Conservation (phyloP, 129 eudicot species). For the Saposhnikovia divaricata region DNA sequence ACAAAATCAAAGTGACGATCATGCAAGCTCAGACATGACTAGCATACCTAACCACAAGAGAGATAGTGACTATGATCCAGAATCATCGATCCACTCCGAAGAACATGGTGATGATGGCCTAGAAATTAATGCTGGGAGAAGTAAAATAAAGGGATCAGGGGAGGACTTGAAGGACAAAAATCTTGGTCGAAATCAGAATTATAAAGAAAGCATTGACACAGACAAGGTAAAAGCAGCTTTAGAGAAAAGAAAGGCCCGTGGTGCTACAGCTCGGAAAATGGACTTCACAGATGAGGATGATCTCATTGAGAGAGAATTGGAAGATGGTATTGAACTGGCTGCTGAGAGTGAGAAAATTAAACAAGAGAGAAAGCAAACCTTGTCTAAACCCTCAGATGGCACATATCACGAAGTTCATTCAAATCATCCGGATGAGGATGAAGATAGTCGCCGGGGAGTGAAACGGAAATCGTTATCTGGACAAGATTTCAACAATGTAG, state of each 20-base stretch:
- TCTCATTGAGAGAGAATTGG: constrained; percentile 69
- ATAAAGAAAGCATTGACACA: constrained; percentile 56
- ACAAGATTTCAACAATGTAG: constrained; percentile 57
- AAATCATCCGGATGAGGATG: constrained; percentile 17
- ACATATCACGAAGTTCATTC: constrained; percentile 26
- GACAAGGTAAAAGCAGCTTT: constrained; percentile 78
- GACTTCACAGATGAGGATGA: constrained; percentile 78
- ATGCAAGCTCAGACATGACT: constrained; percentile 28
- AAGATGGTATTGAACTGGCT: constrained; percentile 78
- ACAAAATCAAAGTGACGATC: constrained; percentile 35
- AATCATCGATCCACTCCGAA: constrained; percentile 24
- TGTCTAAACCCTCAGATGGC: constrained; percentile 41
- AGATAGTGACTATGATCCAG: constrained; percentile 38
- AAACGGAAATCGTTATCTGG: constrained; percentile 37
- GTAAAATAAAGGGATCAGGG: constrained; percentile 24
- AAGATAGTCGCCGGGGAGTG: constrained; percentile 30
- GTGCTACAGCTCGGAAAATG: constrained; percentile 49
- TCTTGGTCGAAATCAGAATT: constrained; percentile 33
- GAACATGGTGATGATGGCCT: constrained; percentile 33
- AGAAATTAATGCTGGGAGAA: constrained; percentile 30
- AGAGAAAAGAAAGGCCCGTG: constrained; percentile 70
- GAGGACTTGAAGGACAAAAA: constrained; percentile 48
- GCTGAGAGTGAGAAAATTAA: constrained; percentile 54
- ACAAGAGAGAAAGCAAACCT: constrained; percentile 47
- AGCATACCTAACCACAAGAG: constrained; percentile 28